A percentile compares a stretch with the other conserved stretches of the same genome.
phyloP scores from a whole-genome alignment of 1,139 yeast genomes.

The Geotrichum armillariae region DNA sequence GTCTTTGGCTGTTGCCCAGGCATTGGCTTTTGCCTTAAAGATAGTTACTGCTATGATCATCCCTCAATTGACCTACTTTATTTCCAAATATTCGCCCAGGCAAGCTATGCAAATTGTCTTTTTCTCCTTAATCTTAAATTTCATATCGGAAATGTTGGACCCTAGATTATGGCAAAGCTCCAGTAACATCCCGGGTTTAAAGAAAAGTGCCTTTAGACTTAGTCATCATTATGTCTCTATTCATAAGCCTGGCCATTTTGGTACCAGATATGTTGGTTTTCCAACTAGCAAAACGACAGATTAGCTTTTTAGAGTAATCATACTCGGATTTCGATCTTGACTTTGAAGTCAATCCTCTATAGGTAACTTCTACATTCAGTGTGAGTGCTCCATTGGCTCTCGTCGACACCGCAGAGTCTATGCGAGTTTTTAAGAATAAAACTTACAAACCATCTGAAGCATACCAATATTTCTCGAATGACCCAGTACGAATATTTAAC shows the following conservation, averaged over 20 bases:
- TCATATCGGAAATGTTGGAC: constrained; percentile 1
- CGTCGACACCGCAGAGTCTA: neutral
- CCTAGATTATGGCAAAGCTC: constrained; percentile 3
- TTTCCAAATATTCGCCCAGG: constrained; percentile 4
- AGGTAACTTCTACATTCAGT: neutral
- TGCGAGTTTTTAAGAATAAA: constrained; percentile 1
- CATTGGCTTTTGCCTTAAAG: constrained; percentile 10
- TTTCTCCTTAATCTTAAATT: constrained; percentile 3
- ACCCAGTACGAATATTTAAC: neutral
- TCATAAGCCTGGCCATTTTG: neutral
- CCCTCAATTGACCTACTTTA: constrained; percentile 1
- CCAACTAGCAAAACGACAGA: constrained; percentile 3
- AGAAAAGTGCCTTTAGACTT: neutral
- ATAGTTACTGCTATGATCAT: constrained; percentile 10
- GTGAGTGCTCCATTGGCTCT: constrained; percentile 8
- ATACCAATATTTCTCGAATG: neutral
- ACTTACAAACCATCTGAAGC: constrained; percentile 8
- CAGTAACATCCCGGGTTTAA: neutral
- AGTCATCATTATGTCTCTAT: constrained; percentile 2
- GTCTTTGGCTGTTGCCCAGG: constrained; percentile 4
- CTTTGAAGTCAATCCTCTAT: neutral
- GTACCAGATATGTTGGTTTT: constrained; percentile 8
- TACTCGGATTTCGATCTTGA: neutral
- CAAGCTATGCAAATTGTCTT: constrained; percentile 4
- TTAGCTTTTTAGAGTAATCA: neutral